These are phyloP conservation scores for Zasmidium angulare DNA, from an alignment of 2,329 filamentous ascomycete species.

Conservation along the genomic window DNA sequence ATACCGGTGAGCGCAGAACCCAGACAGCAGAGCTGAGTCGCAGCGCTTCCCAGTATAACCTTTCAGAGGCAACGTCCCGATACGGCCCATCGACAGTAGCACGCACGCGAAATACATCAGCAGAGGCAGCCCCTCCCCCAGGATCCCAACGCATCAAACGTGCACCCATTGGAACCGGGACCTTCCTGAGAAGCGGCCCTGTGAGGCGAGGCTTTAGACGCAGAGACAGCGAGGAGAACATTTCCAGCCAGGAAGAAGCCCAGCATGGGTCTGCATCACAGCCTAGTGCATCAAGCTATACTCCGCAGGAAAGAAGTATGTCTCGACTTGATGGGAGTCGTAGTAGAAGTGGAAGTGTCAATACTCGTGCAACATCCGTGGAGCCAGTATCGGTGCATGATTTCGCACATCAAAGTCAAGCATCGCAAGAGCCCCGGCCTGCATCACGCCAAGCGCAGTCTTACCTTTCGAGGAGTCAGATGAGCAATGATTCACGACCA, in stretches of 20 bases:
- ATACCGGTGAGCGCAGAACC: conserved; percentile 20
- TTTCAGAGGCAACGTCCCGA: conserved; percentile 48
- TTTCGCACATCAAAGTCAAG: conserved; percentile 31
- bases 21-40: conserved; percentile 27
- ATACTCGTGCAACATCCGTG: conserved; percentile 32
- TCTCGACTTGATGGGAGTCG: conserved; percentile 24
- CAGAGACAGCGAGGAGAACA: conserved; percentile 52
- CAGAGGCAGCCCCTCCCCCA: conserved; percentile 66
- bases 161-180: conserved; percentile 71
- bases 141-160: conserved; percentile 77
- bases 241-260: conserved; percentile 39
- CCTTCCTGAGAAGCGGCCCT: conserved; percentile 72
- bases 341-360: conserved; percentile 33
- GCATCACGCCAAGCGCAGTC: conserved; percentile 28
- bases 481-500: conserved; percentile 29
- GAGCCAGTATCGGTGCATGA: conserved; percentile 38
- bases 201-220: conserved; percentile 69
- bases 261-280: conserved; percentile 29
- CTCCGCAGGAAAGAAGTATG: conserved; percentile 28
- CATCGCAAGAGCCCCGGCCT: conserved; percentile 25
- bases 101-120: conserved; percentile 49
- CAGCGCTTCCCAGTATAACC: conserved; percentile 44
- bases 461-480: conserved; percentile 29
- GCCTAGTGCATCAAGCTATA: conserved; percentile 26
- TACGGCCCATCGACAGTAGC: conserved; percentile 46